Evolutionary conservation across 164 flowering plant species (phyloP).

Genomic region (Tetracentron sinense): DNA sequence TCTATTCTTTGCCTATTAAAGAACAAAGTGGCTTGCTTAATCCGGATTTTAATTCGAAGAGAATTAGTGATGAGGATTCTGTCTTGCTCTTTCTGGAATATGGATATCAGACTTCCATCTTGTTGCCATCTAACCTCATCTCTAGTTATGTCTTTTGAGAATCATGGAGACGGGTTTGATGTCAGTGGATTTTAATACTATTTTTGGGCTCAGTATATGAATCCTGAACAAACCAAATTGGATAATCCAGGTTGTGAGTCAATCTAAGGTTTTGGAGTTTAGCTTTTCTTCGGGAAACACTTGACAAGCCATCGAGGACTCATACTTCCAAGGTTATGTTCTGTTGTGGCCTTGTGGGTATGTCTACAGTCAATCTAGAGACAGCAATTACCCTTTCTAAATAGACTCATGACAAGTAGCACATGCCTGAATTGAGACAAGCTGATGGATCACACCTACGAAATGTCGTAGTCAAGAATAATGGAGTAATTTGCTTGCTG

Average conservation of each 20-base stretch:
- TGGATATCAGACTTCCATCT: background rate
- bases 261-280: too few relatives aligned
- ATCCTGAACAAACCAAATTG: too few relatives aligned
- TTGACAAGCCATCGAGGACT: background rate
- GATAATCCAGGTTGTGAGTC: too few relatives aligned
- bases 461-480: background rate
- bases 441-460: background rate
- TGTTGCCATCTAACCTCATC: background rate
- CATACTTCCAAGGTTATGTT: background rate
- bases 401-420: background rate
- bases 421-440: background rate
- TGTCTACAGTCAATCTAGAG: background rate
- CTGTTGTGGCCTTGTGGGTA: too few relatives aligned
- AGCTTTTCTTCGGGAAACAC: too few relatives aligned
- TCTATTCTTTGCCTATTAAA: background rate
- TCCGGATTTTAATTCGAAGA: background rate
- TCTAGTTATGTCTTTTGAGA: too few relatives aligned
- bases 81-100: too few relatives aligned
- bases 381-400: background rate
- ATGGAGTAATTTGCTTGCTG: background rate
- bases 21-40: too few relatives aligned
- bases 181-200: too few relatives aligned
- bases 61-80: background rate
- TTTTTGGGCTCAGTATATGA: too few relatives aligned
- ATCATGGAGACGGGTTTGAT: too few relatives aligned